These are phyloP conservation scores for Salix koriyanagi DNA, from an alignment of 345 rosid genomes.

Conservation along the genomic window DNA sequence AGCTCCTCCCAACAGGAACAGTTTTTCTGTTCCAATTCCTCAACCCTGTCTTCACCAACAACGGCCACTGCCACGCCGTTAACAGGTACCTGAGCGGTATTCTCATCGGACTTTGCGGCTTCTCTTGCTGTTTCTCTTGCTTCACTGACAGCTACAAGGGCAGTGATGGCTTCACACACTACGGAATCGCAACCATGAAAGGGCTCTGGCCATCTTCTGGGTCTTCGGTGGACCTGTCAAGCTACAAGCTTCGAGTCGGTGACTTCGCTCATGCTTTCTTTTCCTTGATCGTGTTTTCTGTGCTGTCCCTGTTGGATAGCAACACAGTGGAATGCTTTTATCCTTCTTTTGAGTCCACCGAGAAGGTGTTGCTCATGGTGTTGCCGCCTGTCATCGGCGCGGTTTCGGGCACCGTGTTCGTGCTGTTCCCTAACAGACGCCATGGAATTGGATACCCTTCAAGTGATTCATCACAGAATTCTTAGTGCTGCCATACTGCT, in stretches of 20 bases:
- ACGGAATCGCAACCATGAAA: too few relatives aligned
- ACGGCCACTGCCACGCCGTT: slow-evolving; percentile 47
- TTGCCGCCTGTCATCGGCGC: slow-evolving; percentile 66
- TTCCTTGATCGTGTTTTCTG: slow-evolving; percentile 49
- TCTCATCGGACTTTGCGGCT: slow-evolving; percentile 56
- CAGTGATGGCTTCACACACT: slow-evolving; percentile 10
- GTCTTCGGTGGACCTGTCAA: slow-evolving; percentile 37
- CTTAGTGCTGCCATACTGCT: too few relatives aligned
- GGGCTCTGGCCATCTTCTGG: slow-evolving; percentile 51
- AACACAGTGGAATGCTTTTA: slow-evolving; percentile 64
- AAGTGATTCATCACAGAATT: too few relatives aligned
- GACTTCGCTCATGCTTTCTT: slow-evolving; percentile 68
- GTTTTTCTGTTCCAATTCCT: slow-evolving; percentile 79
- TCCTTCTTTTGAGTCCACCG: slow-evolving; percentile 43
- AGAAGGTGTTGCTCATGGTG: slow-evolving; percentile 52
- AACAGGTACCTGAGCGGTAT: slow-evolving; percentile 53
- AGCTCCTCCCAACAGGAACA: slow-evolving; percentile 87
- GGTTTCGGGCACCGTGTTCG: slow-evolving; percentile 44
- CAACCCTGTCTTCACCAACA: slow-evolving; percentile 69
- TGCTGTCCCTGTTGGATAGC: slow-evolving; percentile 50
- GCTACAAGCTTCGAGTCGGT: slow-evolving; percentile 44
- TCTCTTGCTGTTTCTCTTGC: slow-evolving; percentile 59
- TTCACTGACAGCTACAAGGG: slow-evolving; percentile 73
- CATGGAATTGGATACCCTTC: too few relatives aligned
- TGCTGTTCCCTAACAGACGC: slow-evolving; percentile 18